Evolutionary conservation across 441 rosid species (phyloP).

Genomic region (Erysimum cheiri): DNA sequence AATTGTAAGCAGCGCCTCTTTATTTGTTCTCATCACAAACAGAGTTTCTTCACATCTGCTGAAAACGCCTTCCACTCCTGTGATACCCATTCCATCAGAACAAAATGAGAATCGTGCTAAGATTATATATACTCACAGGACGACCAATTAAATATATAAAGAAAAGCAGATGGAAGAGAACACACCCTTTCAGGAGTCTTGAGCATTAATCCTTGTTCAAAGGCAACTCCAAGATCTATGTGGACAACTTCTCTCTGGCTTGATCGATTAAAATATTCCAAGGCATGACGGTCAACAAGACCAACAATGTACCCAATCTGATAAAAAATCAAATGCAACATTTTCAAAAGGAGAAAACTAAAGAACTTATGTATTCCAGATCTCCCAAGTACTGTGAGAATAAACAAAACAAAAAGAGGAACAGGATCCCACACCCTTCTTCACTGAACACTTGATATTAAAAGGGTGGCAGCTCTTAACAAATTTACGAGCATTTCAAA

Average conservation of each 20-base stretch:
- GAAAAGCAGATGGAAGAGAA: conserved; percentile 28
- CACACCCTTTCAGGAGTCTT: conserved; percentile 95
- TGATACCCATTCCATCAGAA: conserved; percentile 92
- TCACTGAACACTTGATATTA: neutral
- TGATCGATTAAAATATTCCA: conserved; percentile 96
- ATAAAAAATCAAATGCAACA: conserved; percentile 27
- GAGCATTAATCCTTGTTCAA: conserved; percentile 99
- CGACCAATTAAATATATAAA: conserved; percentile 28
- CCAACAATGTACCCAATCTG: conserved; percentile 99
- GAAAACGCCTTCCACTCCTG: conserved; percentile 97
- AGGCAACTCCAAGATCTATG: conserved; percentile 99
- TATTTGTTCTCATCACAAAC: conserved; percentile 93
- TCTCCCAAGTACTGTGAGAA: neutral
- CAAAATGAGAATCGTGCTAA: conserved; percentile 21
- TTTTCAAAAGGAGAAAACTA: conserved; percentile 10
- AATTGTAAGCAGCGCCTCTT: conserved; percentile 93
- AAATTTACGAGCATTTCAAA: conserved; percentile 6
- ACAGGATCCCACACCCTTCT: conserved; percentile 9
- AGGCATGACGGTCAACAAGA: conserved; percentile 95
- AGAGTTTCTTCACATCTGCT: conserved; percentile 97
- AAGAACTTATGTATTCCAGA: conserved; percentile 5
- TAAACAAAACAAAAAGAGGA: neutral
- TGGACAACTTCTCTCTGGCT: conserved; percentile 97
- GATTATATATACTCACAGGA: conserved; percentile 20
- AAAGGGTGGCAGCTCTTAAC: neutral